Evolutionary conservation across 495 filamentous ascomycete species (phyloP).

Genomic region (Penicillium cinerascens): DNA sequence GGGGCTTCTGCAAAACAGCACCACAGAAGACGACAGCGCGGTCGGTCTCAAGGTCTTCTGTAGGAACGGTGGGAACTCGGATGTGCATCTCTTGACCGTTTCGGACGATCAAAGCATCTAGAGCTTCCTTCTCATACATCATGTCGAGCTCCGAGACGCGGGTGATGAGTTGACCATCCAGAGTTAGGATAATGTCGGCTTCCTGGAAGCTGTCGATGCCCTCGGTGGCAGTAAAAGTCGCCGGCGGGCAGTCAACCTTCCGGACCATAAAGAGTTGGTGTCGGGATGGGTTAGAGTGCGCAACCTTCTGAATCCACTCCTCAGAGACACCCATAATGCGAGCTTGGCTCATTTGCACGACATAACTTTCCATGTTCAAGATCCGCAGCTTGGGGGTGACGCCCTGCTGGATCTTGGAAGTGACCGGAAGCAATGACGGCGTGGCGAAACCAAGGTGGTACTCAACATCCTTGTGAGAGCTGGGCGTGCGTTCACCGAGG

Average conservation of each 20-base stretch:
- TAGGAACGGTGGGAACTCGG: constrained; percentile 80
- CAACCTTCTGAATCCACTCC: constrained; percentile 89
- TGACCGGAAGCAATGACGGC: constrained; percentile 78
- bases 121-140: constrained; percentile 85
- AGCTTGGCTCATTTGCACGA: constrained; percentile 96
- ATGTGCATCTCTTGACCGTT: constrained; percentile 74
- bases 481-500: constrained; percentile 78
- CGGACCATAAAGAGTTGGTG: constrained; percentile 99
- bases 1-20: constrained; percentile 85
- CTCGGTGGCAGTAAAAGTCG: constrained; percentile 28
- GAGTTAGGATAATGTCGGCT: constrained; percentile 86
- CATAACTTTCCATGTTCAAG: constrained; percentile 87
- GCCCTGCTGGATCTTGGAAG: constrained; percentile 78
- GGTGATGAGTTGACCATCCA: constrained; percentile 91
- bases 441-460: constrained; percentile 94
- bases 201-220: constrained; percentile 60
- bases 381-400: constrained; percentile 77
- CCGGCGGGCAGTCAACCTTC: constrained; percentile 75
- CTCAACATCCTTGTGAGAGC: constrained; percentile 83
- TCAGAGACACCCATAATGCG: constrained; percentile 96
- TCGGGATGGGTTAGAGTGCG: constrained; percentile 77
- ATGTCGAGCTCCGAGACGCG: constrained; percentile 88
- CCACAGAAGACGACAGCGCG: constrained; percentile 92
- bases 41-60: constrained; percentile 87
- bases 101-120: constrained; percentile 85